phyloP scores from a whole-genome alignment of 2,329 filamentous ascomycete genomes.

The Neofusicoccum sp. region DNA sequence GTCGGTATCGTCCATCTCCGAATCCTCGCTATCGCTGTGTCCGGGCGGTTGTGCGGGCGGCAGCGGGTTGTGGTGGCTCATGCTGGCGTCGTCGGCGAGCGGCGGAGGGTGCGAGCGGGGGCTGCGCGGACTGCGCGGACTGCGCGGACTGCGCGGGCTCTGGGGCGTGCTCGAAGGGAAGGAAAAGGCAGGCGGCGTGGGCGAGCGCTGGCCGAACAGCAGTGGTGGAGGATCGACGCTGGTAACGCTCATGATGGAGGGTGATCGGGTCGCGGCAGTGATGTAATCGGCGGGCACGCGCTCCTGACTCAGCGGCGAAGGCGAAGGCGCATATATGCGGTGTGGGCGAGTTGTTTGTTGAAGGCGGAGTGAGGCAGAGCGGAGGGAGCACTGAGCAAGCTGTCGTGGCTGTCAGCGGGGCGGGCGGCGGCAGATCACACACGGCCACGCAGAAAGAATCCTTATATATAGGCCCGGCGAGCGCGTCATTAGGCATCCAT shows the following conservation, averaged over 20 bases:
- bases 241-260: constrained; percentile 42
- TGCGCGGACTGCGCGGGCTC: constrained; percentile 13
- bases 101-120: constrained; percentile 24
- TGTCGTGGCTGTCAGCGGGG: no score
- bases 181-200: constrained; percentile 37
- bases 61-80: constrained; percentile 37
- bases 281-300: constrained; percentile 1
- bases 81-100: constrained; percentile 34
- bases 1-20: constrained; percentile 35
- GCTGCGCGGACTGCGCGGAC: constrained; percentile 15
- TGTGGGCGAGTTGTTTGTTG: not conserved
- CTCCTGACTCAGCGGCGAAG: not conserved
- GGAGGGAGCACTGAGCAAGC: not conserved
- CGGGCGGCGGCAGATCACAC: no score
- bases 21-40: constrained; percentile 16
- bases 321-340: not conserved
- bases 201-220: constrained; percentile 38
- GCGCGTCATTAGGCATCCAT: no score
- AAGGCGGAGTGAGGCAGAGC: not conserved
- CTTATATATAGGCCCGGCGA: no score
- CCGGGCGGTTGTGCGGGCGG: constrained; percentile 35
- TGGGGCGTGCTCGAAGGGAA: constrained; percentile 30
- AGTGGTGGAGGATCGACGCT: constrained; percentile 40
- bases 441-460: no score
- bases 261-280: not conserved